These are phyloP conservation scores for Botrytis tulipae DNA, from an alignment of 2,329 filamentous ascomycete genomes.

Conservation along the genomic window DNA sequence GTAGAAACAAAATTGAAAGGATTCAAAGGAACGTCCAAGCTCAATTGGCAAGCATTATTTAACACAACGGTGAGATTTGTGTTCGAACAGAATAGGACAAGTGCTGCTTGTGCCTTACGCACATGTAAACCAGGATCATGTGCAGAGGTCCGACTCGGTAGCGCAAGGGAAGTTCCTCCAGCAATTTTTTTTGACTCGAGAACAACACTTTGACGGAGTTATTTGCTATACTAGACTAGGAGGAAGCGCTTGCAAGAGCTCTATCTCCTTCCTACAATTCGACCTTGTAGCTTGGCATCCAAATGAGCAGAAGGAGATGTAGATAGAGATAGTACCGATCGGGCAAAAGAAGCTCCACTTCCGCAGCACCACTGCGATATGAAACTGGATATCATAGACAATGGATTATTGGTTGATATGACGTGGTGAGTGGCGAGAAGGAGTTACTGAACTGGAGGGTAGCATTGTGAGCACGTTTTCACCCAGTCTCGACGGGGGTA, in stretches of 20 bases:
- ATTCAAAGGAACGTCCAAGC: not conserved
- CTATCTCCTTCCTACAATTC: not conserved
- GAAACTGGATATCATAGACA: not conserved
- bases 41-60: not conserved
- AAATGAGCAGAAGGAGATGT: not conserved
- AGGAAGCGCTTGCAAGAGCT: not conserved
- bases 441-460: not conserved
- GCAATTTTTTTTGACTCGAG: not conserved
- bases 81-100: not conserved
- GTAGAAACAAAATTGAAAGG: not conserved
- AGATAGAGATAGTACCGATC: not conserved
- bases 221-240: too few species aligned
- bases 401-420: not conserved
- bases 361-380: not conserved
- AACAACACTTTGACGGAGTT: not conserved
- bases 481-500: not conserved
- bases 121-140: not conserved
- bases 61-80: not conserved
- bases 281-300: not conserved
- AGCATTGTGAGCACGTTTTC: not conserved
- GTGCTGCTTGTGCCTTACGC: not conserved
- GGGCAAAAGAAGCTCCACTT: not conserved
- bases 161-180: not conserved
- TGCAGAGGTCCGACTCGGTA: not conserved
- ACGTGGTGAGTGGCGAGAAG: not conserved